Evolutionary conservation across 805 yeast species (phyloP).

Genomic region (Yarrowia sp.): DNA sequence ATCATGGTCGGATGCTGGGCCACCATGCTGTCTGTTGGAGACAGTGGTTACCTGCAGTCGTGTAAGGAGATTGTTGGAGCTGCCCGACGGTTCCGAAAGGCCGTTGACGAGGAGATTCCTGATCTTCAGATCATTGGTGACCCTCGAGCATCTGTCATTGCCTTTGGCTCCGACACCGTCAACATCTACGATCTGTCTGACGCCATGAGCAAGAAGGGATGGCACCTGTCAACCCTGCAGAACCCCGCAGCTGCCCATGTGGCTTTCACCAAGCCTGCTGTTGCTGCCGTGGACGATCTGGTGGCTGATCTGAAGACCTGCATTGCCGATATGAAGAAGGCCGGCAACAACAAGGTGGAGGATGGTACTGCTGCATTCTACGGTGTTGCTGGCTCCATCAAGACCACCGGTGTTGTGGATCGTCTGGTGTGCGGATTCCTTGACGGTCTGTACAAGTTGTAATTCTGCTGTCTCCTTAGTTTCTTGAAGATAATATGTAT

Average conservation of each 20-base stretch:
- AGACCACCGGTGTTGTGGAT: conserved; percentile 84
- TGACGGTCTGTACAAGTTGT: conserved; percentile 73
- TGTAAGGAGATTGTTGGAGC: conserved; percentile 72
- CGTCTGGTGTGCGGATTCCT: conserved; percentile 78
- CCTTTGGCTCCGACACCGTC: conserved; percentile 69
- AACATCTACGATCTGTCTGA: conserved; percentile 85
- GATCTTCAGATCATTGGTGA: conserved; percentile 80
- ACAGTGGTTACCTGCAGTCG: conserved; percentile 75
- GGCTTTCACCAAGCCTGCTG: conserved; percentile 80
- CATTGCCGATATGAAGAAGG: conserved; percentile 53
- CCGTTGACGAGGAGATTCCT: conserved; percentile 56
- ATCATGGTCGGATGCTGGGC: conserved; percentile 99
- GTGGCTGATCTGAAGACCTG: conserved; percentile 58
- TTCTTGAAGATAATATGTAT: conserved; percentile 24
- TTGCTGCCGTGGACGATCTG: conserved; percentile 66
- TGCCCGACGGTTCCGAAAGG: conserved; percentile 62
- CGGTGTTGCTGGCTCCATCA: conserved; percentile 93
- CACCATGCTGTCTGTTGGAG: conserved; percentile 81
- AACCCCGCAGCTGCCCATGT: conserved; percentile 90
- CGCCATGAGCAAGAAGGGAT: conserved; percentile 66
- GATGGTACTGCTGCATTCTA: conserved; percentile 83
- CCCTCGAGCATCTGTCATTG: conserved; percentile 80
- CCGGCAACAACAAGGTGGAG: conserved; percentile 44
- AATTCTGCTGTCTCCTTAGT: not conserved
- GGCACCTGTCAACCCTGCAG: conserved; percentile 91